A percentile compares a stretch with the other conserved stretches of the same genome.
Conservation (phyloP, 2,329 filamentous ascomycete genomes). For the Corinectria fuckeliana region DNA sequence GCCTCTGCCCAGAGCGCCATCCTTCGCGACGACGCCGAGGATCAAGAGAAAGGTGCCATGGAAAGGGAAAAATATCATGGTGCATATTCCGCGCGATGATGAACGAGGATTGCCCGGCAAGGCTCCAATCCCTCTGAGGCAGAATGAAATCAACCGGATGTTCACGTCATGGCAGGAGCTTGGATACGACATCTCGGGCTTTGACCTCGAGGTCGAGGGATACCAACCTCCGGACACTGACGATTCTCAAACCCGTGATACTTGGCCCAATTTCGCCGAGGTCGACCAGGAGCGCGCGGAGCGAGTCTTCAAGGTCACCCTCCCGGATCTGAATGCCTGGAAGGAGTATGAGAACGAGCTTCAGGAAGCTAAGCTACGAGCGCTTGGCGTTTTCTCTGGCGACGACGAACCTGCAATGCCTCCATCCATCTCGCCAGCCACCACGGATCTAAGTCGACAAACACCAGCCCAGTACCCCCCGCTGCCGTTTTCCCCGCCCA, state of each 20-base stretch:
- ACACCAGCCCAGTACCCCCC: conserved; percentile 77
- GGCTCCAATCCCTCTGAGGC: conserved; percentile 59
- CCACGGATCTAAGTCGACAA: conserved; percentile 68
- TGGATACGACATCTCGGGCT: conserved; percentile 73
- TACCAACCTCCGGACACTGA: conserved; percentile 46
- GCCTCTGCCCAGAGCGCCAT: conserved; percentile 46
- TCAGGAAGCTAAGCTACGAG: conserved; percentile 89
- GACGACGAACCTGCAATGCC: conserved; percentile 71
- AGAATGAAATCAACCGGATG: conserved; percentile 65
- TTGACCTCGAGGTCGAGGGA: conserved; percentile 65
- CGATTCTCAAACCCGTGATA: conserved; percentile 68
- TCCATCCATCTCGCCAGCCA: conserved; percentile 70
- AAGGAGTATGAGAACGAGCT: conserved; percentile 82
- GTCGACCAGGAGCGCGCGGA: conserved; percentile 61
- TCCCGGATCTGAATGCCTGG: conserved; percentile 74
- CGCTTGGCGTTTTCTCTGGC: conserved; percentile 83
- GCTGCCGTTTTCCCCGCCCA: conserved; percentile 81
- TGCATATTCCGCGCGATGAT: conserved; percentile 72
- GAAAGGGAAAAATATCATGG: conserved; percentile 77
- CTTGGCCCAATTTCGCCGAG: conserved; percentile 71
- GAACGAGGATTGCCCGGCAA: conserved; percentile 65
- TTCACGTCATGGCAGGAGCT: conserved; percentile 70
- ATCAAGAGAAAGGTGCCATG: conserved; percentile 75
- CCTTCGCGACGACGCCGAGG: conserved; percentile 55
- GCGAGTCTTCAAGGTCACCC: conserved; percentile 64